Evolutionary conservation across 2,329 filamentous ascomycete genomes (phyloP).

Genomic region (Pseudovirgaria hyperparasitica): DNA sequence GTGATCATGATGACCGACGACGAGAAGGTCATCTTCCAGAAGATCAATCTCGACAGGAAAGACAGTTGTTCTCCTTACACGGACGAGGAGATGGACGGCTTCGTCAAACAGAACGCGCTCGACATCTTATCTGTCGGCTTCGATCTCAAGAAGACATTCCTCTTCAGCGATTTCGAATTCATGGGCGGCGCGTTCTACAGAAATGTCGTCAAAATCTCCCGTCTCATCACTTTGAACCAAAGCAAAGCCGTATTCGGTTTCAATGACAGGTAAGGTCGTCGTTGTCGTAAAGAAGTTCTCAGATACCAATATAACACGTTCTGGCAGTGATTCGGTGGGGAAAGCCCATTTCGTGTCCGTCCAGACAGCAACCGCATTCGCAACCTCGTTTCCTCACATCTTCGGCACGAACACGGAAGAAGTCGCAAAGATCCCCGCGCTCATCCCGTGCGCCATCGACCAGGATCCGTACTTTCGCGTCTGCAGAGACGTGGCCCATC

Average conservation of each 20-base stretch:
- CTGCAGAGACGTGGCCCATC: slow-evolving; percentile 64
- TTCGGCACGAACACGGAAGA: slow-evolving; percentile 60
- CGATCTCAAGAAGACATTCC: slow-evolving; percentile 81
- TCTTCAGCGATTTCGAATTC: slow-evolving; percentile 67
- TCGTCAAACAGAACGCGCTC: slow-evolving; percentile 47
- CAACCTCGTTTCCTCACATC: slow-evolving; percentile 74
- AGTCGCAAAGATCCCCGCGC: slow-evolving; percentile 62
- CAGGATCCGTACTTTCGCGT: slow-evolving; percentile 66
- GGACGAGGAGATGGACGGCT: slow-evolving; percentile 54
- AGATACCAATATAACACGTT: too few species aligned
- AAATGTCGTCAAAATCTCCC: slow-evolving; percentile 35
- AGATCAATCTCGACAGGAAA: too few species aligned
- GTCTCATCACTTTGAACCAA: slow-evolving; percentile 48
- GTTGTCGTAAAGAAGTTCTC: too few species aligned
- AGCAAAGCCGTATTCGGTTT: slow-evolving; percentile 47
- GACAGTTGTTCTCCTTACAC: too few species aligned
- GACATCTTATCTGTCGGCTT: slow-evolving; percentile 69
- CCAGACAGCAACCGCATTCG: slow-evolving; percentile 43
- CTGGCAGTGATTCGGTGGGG: too few species aligned
- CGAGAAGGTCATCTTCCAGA: slow-evolving; percentile 41
- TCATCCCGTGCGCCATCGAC: slow-evolving; percentile 65
- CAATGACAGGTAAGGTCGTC: slow-evolving; percentile 29
- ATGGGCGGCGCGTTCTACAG: slow-evolving; percentile 15
- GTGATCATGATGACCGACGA: slow-evolving; percentile 90
- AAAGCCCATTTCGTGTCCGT: too few species aligned